phyloP scores from a whole-genome alignment of 805 yeast genomes.

The Hanseniaspora clermontiae region DNA sequence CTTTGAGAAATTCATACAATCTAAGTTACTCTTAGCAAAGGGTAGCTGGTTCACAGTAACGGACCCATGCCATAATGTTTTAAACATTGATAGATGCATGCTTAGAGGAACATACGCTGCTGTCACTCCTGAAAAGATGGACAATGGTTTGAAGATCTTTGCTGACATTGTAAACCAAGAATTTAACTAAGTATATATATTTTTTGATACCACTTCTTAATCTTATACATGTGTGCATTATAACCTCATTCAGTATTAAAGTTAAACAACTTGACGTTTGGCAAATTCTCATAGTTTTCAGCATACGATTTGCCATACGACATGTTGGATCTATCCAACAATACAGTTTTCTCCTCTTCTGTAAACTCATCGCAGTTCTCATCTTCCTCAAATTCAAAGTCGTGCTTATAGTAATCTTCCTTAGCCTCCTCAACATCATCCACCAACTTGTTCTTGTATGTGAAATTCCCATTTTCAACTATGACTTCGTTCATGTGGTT shows the following conservation, averaged over 20 bases:
- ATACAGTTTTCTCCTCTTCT: neutral
- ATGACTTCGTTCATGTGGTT: slow-evolving; percentile 66
- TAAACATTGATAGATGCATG: neutral
- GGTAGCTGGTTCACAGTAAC: slow-evolving; percentile 18
- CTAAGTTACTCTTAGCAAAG: slow-evolving; percentile 15
- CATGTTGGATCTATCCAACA: slow-evolving; percentile 6
- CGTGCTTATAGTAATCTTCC: slow-evolving; percentile 29
- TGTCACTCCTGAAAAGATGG: slow-evolving; percentile 16
- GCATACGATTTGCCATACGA: neutral
- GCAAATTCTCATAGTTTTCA: neutral
- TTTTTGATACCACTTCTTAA: too few relatives aligned
- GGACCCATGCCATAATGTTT: slow-evolving; percentile 7
- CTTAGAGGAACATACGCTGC: slow-evolving; percentile 18
- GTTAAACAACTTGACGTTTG: slow-evolving; percentile 7
- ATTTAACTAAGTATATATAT: slow-evolving; percentile 3
- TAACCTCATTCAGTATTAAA: neutral
- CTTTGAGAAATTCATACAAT: slow-evolving; percentile 14
- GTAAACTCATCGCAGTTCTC: slow-evolving; percentile 17
- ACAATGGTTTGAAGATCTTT: slow-evolving; percentile 14
- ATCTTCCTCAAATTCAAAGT: slow-evolving; percentile 21
- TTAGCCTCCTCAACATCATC: slow-evolving; percentile 26
- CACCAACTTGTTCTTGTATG: slow-evolving; percentile 29
- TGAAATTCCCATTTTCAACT: slow-evolving; percentile 51
- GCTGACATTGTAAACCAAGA: slow-evolving; percentile 14
- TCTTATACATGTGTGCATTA: neutral